Percentiles rank a stretch among this genome's conserved stretches.
Evolutionary conservation across 371 early-diverging fungal species (phyloP).

Genomic region (Syncephalis plumigaleata): DNA sequence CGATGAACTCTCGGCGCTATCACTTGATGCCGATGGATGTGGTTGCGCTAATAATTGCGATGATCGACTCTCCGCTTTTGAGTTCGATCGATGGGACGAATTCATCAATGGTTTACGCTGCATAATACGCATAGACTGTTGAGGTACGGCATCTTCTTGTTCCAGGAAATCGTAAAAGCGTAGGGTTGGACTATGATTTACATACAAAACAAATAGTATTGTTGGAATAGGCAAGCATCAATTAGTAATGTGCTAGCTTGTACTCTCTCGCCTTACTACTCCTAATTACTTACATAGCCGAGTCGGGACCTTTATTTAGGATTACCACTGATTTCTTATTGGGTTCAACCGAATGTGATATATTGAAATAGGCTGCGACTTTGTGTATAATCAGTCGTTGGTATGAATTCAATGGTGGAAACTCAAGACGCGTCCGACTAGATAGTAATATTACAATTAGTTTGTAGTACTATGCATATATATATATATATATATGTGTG

Average conservation of each 20-base stretch:
- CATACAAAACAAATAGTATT: constrained; percentile 1
- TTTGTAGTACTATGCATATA: neutral
- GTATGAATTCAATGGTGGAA: constrained; percentile 60
- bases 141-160: constrained; percentile 13
- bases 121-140: constrained; percentile 21
- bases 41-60: constrained; percentile 3
- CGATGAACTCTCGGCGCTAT: constrained; percentile 18
- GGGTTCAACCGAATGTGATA: constrained; percentile 41
- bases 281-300: constrained; percentile 35
- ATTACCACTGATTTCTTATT: constrained; percentile 30
- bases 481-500: no score
- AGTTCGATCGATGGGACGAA: constrained; percentile 7
- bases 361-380: constrained; percentile 48
- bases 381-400: constrained; percentile 57
- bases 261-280: no score
- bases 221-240: neutral
- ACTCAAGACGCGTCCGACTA: constrained; percentile 38
- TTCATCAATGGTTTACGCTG: constrained; percentile 11
- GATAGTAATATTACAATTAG: neutral
- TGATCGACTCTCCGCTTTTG: constrained; percentile 6
- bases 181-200: constrained; percentile 9
- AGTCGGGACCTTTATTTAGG: constrained; percentile 32
- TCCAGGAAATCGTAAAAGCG: constrained; percentile 26
- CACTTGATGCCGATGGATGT: constrained; percentile 8
- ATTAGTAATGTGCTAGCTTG: no score